These are phyloP conservation scores for Gremmenia infestans DNA, from an alignment of 2,329 filamentous ascomycete genomes.

Conservation along the genomic window DNA sequence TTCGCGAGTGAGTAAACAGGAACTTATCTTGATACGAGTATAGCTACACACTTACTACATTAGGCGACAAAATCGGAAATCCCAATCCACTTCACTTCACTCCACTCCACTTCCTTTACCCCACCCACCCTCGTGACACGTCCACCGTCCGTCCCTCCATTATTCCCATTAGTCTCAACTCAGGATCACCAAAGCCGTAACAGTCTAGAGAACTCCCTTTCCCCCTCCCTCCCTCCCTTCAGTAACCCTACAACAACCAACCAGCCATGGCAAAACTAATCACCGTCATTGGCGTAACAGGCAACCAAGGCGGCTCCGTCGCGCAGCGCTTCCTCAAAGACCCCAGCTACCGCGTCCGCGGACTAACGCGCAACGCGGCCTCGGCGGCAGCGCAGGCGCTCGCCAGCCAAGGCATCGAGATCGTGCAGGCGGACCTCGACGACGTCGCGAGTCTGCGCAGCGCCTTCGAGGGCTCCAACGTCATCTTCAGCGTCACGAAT, in stretches of 20 bases:
- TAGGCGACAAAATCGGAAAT: no score
- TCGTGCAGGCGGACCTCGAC: slow-evolving; percentile 32
- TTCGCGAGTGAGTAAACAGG: no score
- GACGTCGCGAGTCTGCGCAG: slow-evolving; percentile 16
- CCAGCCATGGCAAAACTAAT: slow-evolving; percentile 8
- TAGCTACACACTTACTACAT: no score
- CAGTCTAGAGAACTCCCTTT: background rate
- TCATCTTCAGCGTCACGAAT: slow-evolving; percentile 37
- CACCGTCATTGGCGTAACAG: background rate
- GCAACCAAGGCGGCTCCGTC: slow-evolving; percentile 41
- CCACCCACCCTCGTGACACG: background rate
- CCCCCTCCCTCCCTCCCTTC: background rate
- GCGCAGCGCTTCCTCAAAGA: slow-evolving; percentile 40
- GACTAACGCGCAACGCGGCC: slow-evolving; percentile 41
- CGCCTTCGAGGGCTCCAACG: slow-evolving; percentile 35
- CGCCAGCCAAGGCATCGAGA: slow-evolving; percentile 38
- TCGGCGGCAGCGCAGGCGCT: slow-evolving; percentile 38
- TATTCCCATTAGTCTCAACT: background rate
- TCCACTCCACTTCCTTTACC: background rate
- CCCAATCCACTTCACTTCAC: background rate
- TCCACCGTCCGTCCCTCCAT: background rate
- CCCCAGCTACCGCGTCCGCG: slow-evolving; percentile 41
- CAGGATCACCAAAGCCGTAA: background rate
- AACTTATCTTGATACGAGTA: no score
- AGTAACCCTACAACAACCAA: background rate